Percentiles rank a stretch among this genome's conserved stretches.
Evolutionary conservation across 2,329 filamentous ascomycete species (phyloP).

Genomic region (Neofusicoccum umdonicola): DNA sequence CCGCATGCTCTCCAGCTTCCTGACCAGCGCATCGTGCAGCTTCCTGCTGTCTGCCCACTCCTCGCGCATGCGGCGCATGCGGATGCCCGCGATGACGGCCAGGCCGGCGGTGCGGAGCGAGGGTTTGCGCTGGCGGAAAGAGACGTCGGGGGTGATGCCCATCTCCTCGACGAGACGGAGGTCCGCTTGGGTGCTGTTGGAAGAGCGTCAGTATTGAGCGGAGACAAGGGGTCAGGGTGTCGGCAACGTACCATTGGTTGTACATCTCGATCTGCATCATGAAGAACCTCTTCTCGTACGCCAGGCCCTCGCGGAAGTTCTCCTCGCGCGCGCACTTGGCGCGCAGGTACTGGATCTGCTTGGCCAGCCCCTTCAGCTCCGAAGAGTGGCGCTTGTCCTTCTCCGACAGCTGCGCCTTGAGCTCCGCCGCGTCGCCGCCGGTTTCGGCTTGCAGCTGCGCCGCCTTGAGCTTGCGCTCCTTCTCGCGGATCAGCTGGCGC

Average conservation of each 20-base stretch:
- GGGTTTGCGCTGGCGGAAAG: conserved; percentile 39
- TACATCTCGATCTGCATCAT: conserved; percentile 76
- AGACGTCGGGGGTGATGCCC: conserved; percentile 60
- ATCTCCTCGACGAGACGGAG: conserved; percentile 82
- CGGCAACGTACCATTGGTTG: conserved; percentile 75
- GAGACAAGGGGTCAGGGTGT: too few relatives aligned
- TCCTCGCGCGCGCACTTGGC: conserved; percentile 78
- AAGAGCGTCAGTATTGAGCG: background rate
- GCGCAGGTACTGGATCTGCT: conserved; percentile 90
- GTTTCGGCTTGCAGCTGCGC: conserved; percentile 30
- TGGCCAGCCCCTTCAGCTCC: conserved; percentile 76
- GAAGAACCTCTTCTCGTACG: conserved; percentile 84
- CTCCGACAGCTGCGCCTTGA: conserved; percentile 53
- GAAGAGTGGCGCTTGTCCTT: conserved; percentile 69
- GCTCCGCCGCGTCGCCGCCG: conserved; percentile 29
- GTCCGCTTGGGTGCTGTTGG: conserved; percentile 81
- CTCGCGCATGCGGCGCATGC: conserved; percentile 51
- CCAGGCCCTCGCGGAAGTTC: conserved; percentile 73
- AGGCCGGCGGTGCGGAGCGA: conserved; percentile 49
- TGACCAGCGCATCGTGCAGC: conserved; percentile 46
- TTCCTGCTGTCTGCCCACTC: conserved; percentile 52
- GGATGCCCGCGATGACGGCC: conserved; percentile 49
- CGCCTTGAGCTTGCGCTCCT: conserved; percentile 1
- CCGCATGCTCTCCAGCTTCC: conserved; percentile 47
- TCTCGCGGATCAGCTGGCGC: conserved; percentile 21